phyloP scores from a whole-genome alignment of 192 early-diverging fungal species.

The Phlyctochytrium bullatum region DNA sequence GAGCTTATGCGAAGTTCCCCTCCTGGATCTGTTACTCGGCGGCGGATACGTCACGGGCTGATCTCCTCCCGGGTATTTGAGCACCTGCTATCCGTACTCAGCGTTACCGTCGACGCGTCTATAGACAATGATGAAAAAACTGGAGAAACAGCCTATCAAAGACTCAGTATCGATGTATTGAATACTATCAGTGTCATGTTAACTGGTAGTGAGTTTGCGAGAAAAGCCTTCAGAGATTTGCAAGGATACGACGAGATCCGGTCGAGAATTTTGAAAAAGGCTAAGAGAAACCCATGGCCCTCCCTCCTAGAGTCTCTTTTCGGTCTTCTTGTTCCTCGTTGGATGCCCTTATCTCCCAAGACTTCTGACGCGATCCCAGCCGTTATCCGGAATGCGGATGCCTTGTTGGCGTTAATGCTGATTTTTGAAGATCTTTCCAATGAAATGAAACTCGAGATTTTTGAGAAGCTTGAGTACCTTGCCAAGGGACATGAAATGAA shows the following conservation, averaged over 20 bases:
- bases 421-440: constrained; percentile 21
- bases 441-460: constrained; percentile 6
- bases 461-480: constrained; percentile 26
- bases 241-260: constrained; percentile 36
- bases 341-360: not conserved
- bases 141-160: not conserved
- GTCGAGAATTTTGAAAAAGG: constrained; percentile 24
- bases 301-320: constrained; percentile 28
- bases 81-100: not conserved
- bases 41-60: not conserved
- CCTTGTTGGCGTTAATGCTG: constrained; percentile 21
- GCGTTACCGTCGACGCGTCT: not conserved
- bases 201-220: constrained; percentile 20
- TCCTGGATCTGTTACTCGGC: not conserved
- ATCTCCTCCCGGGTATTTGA: not conserved
- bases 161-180: constrained; percentile 5
- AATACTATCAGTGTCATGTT: constrained; percentile 26
- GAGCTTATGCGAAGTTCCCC: not conserved
- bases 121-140: not conserved
- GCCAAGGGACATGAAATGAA: constrained; percentile 37
- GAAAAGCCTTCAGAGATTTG: constrained; percentile 20
- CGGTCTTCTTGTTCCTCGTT: constrained; percentile 18
- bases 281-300: constrained; percentile 16
- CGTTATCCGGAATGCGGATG: constrained; percentile 37
- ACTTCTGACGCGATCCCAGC: not conserved